Evolutionary conservation across 768 basidiomycete species (phyloP), one percentile per base, ranked within the genome.

Genomic region (Clitopilus hobsonii): DNA sequence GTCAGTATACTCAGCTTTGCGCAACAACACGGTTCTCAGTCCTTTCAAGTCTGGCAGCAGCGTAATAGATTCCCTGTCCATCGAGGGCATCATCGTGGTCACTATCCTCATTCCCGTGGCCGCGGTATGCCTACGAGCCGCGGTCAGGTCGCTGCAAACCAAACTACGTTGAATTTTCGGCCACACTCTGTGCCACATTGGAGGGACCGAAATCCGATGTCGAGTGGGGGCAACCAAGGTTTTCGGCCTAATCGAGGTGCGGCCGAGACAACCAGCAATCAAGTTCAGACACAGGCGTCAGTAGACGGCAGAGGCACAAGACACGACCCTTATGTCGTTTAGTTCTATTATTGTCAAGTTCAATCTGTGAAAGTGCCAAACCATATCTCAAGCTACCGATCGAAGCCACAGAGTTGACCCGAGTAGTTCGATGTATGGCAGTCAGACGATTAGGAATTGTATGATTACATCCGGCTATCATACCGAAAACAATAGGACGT

Each of bases 11-110:
- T 56, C 54, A 54, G 22, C 61, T 56, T 54, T 52, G 6, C 41
- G 32, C 36, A 52, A 29, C 49, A 50, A 51, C 51, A 55, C 51
- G 32, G 41, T 23, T 62, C 55, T 63, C 55, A 60, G 59, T 54
- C 54, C 36, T 56, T 54, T 56, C 60, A 57, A 60, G 63, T 51
- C 38, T 52, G 52, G 54, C 61, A 59, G 25, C 52, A 56, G n/a
- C n/a, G n/a, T 59, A 56, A 55, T 65, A 58, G 60, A 64, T 59
- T 58, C 24, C 48, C 53, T 59, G 50, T 54, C 57, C 54, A 53
- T 61, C 55, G 63, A 64, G 57, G 59, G 58, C 52, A 58, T 65
- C 51, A 50, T 65, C 30, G 58, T 65, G 61, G 60, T 59, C 25
- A 60, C 53, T 50, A 62, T 62, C 51, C 38, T 64, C 53, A 59